Base-by-base conservation (phyloP, 2,329 filamentous ascomycete genomes). In the Berkeleyomyces basicola region DNA sequence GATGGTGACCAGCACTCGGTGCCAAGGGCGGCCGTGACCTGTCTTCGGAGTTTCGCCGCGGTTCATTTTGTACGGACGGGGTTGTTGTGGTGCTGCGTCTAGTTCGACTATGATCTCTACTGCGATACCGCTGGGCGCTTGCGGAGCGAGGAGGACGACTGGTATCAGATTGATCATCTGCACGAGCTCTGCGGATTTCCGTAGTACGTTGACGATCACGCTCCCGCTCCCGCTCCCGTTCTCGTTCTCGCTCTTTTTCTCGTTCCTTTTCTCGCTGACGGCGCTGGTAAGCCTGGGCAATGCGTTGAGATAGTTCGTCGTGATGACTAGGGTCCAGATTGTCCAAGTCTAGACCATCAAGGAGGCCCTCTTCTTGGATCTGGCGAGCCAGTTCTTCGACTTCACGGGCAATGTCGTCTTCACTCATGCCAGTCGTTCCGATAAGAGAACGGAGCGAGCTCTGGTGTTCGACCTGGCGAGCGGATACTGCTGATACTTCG, bases 381-480 rank as follows among this genome's bases (percentile, higher is more conserved):
- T 95, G 90, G 51, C 89, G 82, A 67, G 95, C 82, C 68, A 96
- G 95, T 65, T 93, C 90, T 67, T 93, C 82, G 64, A 96, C 95
- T 70, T 96, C 90, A 65, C 87, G 83, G 70, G 96, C 87, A 68
- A 95, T 85, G 67, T 92, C 87, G 23, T 83, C 80, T 55, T 86
- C 83, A 67, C 88, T 88, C 63, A 88, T 79, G 66, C 91, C 87
- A 0, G 87, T 88, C 3, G 85, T 82, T 69, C 88, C 91, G 64
- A 97, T 84, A 64, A 97, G 75, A 7, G 88, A 95, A 61, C 91
- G 79, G 66, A 97, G 76, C 64, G 90, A 96, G 0, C 90, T 86
- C 74, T 97, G 92, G 70, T 96, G 92, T 70, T 93, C 90, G 58
- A 96, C 79, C 61, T 84, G 85, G 59, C 87, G 73, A 61, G 51